These are phyloP conservation scores for Ramaria rubella DNA, from an alignment of 768 basidiomycete genomes.

Conservation along the genomic window DNA sequence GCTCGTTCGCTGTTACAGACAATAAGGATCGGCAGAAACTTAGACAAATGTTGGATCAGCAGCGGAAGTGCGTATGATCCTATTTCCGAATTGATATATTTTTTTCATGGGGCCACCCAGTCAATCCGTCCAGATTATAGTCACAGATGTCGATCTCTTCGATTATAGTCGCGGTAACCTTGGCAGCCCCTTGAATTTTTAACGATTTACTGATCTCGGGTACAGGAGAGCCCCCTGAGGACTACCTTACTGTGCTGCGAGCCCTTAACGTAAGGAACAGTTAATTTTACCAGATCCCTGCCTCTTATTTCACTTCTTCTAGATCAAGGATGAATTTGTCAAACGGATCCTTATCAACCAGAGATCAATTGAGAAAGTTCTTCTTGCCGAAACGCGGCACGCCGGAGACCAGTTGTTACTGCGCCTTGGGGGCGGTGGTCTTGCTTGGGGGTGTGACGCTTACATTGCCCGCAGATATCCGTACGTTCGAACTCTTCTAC, in stretches of 20 bases:
- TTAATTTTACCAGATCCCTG: background rate
- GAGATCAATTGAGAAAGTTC: conserved; percentile 58
- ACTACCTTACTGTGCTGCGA: conserved; percentile 70
- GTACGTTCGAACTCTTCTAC: conserved; percentile 34
- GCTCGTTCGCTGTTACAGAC: conserved; percentile 70
- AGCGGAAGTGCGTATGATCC: conserved; percentile 55
- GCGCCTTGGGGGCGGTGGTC: conserved; percentile 41
- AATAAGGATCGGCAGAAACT: conserved; percentile 52
- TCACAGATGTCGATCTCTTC: conserved; percentile 69
- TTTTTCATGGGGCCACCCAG: conserved; percentile 29
- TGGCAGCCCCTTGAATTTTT: background rate
- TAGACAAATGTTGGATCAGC: conserved; percentile 46
- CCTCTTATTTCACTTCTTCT: conserved; percentile 12
- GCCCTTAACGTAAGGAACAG: conserved; percentile 60
- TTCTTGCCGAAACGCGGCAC: conserved; percentile 57
- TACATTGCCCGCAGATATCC: conserved; percentile 59
- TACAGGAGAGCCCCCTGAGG: conserved; percentile 46
- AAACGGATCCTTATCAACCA: conserved; percentile 77
- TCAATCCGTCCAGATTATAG: conserved; percentile 45
- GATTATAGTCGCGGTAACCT: conserved; percentile 56
- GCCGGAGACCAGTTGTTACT: conserved; percentile 53
- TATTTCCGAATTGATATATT: conserved; percentile 9
- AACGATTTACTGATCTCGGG: background rate
- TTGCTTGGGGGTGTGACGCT: conserved; percentile 56
- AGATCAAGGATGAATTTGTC: conserved; percentile 74